A percentile compares a stretch with the other conserved stretches of the same genome.
phyloP scores from a whole-genome alignment of 2,329 filamentous ascomycete species.

The Exophiala dermatitidis region DNA sequence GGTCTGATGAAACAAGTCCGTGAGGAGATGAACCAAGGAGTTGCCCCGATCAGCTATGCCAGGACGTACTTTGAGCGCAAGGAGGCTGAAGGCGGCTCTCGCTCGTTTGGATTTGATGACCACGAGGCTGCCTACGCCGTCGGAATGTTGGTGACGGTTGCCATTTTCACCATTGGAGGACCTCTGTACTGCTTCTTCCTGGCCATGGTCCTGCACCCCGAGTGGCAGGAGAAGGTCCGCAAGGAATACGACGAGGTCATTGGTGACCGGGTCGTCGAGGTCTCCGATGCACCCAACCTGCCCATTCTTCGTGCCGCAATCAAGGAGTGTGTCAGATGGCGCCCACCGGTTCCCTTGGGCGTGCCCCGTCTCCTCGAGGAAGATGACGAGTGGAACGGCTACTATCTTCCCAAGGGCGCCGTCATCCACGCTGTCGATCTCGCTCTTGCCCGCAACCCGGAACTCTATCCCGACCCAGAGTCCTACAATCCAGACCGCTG shows the following conservation, averaged over 20 bases:
- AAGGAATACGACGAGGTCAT: constrained; percentile 42
- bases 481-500: constrained; percentile 28
- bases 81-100: constrained; percentile 19
- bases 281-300: constrained; percentile 36
- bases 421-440: constrained; percentile 39
- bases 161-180: constrained; percentile 28
- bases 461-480: constrained; percentile 29
- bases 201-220: constrained; percentile 44
- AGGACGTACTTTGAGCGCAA: constrained; percentile 27
- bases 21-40: constrained; percentile 24
- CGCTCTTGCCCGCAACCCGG: constrained; percentile 27
- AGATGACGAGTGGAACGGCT: constrained; percentile 46
- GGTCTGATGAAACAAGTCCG: constrained; percentile 27
- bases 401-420: constrained; percentile 45
- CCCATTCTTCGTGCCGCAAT: constrained; percentile 36
- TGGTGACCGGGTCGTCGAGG: constrained; percentile 38
- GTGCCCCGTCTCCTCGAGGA: constrained; percentile 47
- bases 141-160: constrained; percentile 27
- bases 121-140: constrained; percentile 28
- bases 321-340: constrained; percentile 43
- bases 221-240: constrained; percentile 43
- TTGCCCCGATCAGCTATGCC: constrained; percentile 26
- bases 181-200: constrained; percentile 30
- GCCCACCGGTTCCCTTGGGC: constrained; percentile 44
- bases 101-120: constrained; percentile 25